These are phyloP conservation scores for Didymosphaeria variabile DNA, from an alignment of 2,329 filamentous ascomycete species.

Conservation along the genomic window DNA sequence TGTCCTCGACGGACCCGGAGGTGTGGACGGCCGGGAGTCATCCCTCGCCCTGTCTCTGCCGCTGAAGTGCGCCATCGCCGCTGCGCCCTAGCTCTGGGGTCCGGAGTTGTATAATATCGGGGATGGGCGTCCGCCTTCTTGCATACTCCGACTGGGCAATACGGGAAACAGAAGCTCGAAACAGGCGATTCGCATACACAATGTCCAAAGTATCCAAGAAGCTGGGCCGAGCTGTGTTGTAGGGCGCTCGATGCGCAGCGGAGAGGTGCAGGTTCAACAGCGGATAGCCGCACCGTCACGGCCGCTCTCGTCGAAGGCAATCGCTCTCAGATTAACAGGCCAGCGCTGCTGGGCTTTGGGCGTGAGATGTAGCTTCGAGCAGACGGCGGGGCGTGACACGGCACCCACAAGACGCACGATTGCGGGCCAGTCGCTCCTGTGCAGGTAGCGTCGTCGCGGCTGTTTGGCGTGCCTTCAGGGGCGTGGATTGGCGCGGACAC, in stretches of 20 bases:
- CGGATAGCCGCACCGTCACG: constrained; percentile 11
- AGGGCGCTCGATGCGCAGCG: constrained; percentile 9
- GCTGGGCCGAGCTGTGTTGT: neutral
- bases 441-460: constrained; percentile 14
- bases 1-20: constrained; percentile 37
- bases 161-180: constrained; percentile 22
- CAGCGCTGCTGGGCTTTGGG: constrained; percentile 16
- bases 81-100: constrained; percentile 22
- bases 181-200: constrained; percentile 16
- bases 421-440: constrained; percentile 15
- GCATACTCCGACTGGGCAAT: constrained; percentile 38
- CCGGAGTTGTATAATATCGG: constrained; percentile 31
- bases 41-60: constrained; percentile 25
- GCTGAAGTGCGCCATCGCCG: constrained; percentile 36
- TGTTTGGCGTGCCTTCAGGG: constrained; percentile 19
- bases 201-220: constrained; percentile 15
- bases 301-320: constrained; percentile 2
- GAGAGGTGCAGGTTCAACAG: constrained; percentile 18
- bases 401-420: constrained; percentile 6
- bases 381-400: constrained; percentile 18
- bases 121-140: constrained; percentile 26
- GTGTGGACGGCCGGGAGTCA: constrained; percentile 39
- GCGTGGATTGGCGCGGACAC: constrained; percentile 14
- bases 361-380: constrained; percentile 3
- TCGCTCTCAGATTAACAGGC: constrained; percentile 2